Evolutionary conservation across 2,329 filamentous ascomycete genomes (phyloP), one percentile per base, ranked within the genome.

Genomic region (Paecilomyces formosus): DNA sequence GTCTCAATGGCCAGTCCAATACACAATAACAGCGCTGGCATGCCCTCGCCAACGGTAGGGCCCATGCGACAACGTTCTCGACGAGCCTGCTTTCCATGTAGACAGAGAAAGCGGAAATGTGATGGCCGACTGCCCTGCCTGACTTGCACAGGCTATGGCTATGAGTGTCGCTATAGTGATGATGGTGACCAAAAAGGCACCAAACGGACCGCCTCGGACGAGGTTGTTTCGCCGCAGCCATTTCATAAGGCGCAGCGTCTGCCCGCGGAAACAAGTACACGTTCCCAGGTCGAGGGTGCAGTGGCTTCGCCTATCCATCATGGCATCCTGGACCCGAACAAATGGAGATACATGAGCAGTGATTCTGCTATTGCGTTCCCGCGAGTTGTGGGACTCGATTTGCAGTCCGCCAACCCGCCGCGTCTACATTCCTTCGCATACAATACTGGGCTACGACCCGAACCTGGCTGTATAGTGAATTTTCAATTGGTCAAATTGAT

Each of bases 371-470:
- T 72, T 53, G 71, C 70, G 6, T 72, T 73, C 49, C 69, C 73
- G 1, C 64, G 66, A 28, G 66, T 60, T 54, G 63, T 75, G 13
- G 72, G 70, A 15, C 54, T 70, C 24, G 65, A 68, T 45, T 55
- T 76, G 39, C 67, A 70, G 53, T 65, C 72, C 8, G 52, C 63
- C 1, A 68, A 68, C 9, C 70, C 70, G n/a, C 72, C 71, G 5
- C 65, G 70, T 22, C 58, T 75, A 15, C 73, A 75, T 57, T 72
- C 71, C 1, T 76, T 72, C 61, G 73, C 65, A 13, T 75, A 71
- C 60, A 72, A 75, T 57, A 56, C 66, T 9, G 71, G 71, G 0
- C 63, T 67, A 21, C 63, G 73, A 24, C 59, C 61, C 18, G 72
- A 75, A 50, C 60, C 64, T n/a, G 61, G 63, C 5, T 62, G 59